These are phyloP conservation scores for Diospyros kaki DNA, from an alignment of 148 eudicot species.

Conservation along the genomic window DNA sequence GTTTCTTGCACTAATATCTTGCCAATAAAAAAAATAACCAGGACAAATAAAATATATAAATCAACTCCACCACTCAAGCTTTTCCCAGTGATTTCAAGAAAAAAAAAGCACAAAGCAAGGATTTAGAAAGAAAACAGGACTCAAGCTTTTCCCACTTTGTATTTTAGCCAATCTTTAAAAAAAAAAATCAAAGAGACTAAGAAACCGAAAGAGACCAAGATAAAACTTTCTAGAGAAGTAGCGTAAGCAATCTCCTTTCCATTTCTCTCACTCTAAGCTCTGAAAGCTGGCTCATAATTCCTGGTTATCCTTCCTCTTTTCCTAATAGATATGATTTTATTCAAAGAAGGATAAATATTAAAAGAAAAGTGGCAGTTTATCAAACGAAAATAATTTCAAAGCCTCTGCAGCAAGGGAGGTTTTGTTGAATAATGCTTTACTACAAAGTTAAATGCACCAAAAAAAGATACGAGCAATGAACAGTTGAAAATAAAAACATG, in stretches of 20 bases:
- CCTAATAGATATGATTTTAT: not conserved
- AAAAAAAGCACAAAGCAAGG: no score
- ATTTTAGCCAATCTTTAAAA: no score
- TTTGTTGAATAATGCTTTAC: not conserved
- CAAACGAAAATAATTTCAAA: not conserved
- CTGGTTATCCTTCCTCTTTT: not conserved
- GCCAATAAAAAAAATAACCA: not conserved
- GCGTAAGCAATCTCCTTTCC: no score
- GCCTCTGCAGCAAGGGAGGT: not conserved
- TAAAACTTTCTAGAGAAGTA: no score
- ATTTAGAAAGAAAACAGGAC: no score
- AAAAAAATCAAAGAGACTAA: no score
- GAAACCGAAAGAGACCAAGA: no score
- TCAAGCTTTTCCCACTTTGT: no score
- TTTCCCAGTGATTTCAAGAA: not conserved
- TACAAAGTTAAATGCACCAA: not conserved
- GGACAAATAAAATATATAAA: not conserved
- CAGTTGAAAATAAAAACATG: conserved; percentile 44
- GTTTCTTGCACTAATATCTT: not conserved
- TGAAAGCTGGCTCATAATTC: not conserved
- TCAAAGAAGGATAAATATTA: not conserved
- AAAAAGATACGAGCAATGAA: no score
- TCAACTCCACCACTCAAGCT: not conserved
- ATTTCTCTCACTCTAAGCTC: no score
- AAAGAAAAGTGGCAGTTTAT: not conserved